These are phyloP conservation scores for Fraxinus excelsior DNA, from an alignment of 257 asterid genomes.

Conservation along the genomic window DNA sequence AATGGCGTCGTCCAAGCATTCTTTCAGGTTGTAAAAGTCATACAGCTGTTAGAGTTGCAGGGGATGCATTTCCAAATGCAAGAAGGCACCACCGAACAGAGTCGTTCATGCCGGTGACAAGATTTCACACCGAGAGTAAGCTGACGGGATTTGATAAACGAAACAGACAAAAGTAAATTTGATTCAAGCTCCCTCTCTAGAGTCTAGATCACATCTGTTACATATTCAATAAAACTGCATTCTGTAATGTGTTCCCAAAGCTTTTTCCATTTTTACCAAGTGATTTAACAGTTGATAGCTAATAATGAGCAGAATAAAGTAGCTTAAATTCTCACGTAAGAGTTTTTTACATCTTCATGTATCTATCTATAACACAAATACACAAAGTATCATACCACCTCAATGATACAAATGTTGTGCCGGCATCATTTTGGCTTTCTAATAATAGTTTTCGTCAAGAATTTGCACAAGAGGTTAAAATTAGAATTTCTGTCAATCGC, in stretches of 20 bases:
- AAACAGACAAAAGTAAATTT: conserved; percentile 37
- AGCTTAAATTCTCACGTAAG: not conserved
- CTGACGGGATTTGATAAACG: conserved; percentile 34
- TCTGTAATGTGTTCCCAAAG: not conserved
- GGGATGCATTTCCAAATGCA: conserved; percentile 37
- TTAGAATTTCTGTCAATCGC: no score
- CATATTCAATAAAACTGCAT: conserved; percentile 28
- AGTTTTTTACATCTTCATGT: not conserved
- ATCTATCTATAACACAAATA: not conserved
- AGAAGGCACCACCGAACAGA: conserved; percentile 32
- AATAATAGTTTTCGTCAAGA: no score
- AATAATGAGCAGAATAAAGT: not conserved
- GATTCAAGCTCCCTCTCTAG: conserved; percentile 31
- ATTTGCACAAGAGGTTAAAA: no score
- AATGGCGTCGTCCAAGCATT: conserved; percentile 47
- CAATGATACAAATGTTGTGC: no score
- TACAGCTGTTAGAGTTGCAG: conserved; percentile 70
- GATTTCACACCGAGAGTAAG: conserved; percentile 48
- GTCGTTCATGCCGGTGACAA: conserved; percentile 38
- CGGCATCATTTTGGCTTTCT: no score
- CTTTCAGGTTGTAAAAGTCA: conserved; percentile 68
- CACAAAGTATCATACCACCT: not conserved
- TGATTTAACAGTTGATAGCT: not conserved
- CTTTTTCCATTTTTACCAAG: conserved; percentile 14
- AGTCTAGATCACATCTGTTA: conserved; percentile 30